Conservation (phyloP, 768 basidiomycete species). For the Leccinellum albellum region DNA sequence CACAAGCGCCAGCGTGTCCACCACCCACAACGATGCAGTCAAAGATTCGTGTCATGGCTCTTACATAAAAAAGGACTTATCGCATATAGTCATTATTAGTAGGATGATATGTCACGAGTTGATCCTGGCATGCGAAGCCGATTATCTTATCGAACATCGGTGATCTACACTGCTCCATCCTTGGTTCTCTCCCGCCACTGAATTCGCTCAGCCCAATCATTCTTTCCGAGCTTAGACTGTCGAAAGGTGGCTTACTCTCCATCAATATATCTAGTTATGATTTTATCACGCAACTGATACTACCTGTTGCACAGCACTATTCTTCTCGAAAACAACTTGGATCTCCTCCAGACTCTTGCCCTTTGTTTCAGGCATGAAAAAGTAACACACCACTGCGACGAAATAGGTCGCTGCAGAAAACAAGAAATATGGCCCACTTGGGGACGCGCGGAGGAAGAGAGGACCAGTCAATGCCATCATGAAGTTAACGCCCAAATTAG, state of each 20-base stretch:
- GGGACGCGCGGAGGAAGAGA: constrained; percentile 41
- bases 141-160: too few species aligned
- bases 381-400: constrained; percentile 36
- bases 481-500: constrained; percentile 37
- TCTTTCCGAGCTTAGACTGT: too few species aligned
- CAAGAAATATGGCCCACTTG: constrained; percentile 46
- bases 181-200: too few species aligned
- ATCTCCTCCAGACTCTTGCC: constrained; percentile 43
- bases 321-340: constrained; percentile 34
- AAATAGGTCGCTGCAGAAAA: constrained; percentile 38
- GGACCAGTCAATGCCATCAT: constrained; percentile 44
- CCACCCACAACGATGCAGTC: constrained; percentile 65
- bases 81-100: too few species aligned
- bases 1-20: constrained; percentile 65
- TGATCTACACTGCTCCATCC: too few species aligned
- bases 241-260: too few species aligned
- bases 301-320: neutral
- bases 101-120: too few species aligned
- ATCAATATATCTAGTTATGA: too few species aligned
- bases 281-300: too few species aligned
- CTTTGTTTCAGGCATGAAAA: constrained; percentile 43
- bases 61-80: too few species aligned
- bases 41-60: constrained; percentile 23
- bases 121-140: too few species aligned
- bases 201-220: too few species aligned